Conservation (phyloP, 2,329 filamentous ascomycete species). For the Camillea tinctor region DNA sequence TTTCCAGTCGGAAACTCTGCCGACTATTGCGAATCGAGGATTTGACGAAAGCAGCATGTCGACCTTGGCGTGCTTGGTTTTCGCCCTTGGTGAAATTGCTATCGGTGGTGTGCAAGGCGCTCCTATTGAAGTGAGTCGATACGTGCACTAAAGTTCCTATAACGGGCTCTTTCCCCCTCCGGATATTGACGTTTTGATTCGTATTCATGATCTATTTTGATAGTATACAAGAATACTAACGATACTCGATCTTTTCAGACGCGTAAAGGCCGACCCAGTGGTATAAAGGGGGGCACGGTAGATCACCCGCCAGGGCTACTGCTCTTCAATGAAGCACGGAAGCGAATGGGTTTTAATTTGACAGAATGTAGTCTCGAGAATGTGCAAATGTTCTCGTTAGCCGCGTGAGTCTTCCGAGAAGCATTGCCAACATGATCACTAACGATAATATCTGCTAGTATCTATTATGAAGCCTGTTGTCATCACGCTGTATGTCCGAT, state of each 20-base stretch:
- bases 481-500: conserved; percentile 43
- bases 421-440: neutral
- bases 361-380: conserved; percentile 57
- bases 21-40: conserved; percentile 44
- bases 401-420: conserved; percentile 42
- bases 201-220: neutral
- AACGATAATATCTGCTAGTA: conserved; percentile 30
- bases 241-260: conserved; percentile 10
- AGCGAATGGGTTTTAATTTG: conserved; percentile 56
- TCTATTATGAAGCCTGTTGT: conserved; percentile 54
- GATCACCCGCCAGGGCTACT: conserved; percentile 54
- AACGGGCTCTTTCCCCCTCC: neutral
- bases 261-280: conserved; percentile 46
- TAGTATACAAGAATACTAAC: neutral
- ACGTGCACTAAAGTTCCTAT: neutral
- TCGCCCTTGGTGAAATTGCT: conserved; percentile 59
- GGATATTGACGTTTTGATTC: neutral
- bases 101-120: conserved; percentile 48
- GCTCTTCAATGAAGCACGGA: conserved; percentile 62
- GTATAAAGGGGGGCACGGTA: conserved; percentile 50
- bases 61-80: conserved; percentile 55
- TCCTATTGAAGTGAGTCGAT: conserved; percentile 37
- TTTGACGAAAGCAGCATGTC: conserved; percentile 50
- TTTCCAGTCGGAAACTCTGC: conserved; percentile 49
- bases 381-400: conserved; percentile 56